Evolutionary conservation across 768 basidiomycete genomes (phyloP), one percentile per base, ranked within the genome.

Genomic region (Chalciporus sphaerocephalus): DNA sequence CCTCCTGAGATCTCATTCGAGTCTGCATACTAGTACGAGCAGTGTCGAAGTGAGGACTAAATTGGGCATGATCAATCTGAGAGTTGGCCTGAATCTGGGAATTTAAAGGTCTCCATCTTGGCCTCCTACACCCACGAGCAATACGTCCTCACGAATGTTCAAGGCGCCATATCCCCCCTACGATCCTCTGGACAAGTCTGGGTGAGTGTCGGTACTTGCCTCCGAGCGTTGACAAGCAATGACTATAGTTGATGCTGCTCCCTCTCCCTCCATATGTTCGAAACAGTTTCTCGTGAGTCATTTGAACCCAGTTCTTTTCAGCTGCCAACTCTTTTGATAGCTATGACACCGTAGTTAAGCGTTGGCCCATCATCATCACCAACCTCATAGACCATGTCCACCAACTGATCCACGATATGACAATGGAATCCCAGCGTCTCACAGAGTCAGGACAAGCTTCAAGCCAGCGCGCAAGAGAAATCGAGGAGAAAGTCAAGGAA

Each of bases 291-390:
- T 81, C 82, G 83, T 86, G 51, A 59, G 79, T 68, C 12, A 8
- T 7, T 10, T n/a, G 27, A 17, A 13, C 33, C 34, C 32, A 40
- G 20, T 37, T 38, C 10, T 18, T 23, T 3, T 11, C 22, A 12
- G 6, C 5, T 17, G 12, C 28, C 15, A 13, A 27, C 6, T 6
- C 25, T 17, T 16, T 34, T 15, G 39, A 33, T 53, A 89, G 88
- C 47, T 90, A 85, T 53, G 82, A 86, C 47, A 92, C 89, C 0
- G 85, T 92, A 13, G 62, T 83, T 40, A 83, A 75, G 61, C 74
- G 88, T 44, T 92, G 91, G 84, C 87, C 87, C 5, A 74, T 87
- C 38, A 95, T 97, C 57, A 75, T 94, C 44, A 91, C 92, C 1
- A 73, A 67, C 15, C 72, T 92, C 37, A 83, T 95, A 51, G 87